phyloP scores from a whole-genome alignment of 2,329 filamentous ascomycete species.

The Sporothrix dimorphospora region DNA sequence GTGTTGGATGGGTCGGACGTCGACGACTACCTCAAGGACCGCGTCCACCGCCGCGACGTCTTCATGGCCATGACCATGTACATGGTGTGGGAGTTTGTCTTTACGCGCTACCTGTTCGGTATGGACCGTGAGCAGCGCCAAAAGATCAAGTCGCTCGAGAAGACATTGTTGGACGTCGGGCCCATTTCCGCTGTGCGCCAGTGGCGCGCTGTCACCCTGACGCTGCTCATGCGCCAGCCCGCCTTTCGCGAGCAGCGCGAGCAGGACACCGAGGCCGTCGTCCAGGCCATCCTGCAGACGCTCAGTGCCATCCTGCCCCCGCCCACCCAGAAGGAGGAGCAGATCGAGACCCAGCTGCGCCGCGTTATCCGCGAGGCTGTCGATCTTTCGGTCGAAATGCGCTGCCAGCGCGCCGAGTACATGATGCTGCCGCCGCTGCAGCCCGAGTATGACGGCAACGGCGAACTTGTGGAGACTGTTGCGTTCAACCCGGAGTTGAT shows the following conservation, averaged over 20 bases:
- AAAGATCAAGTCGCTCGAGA: constrained; percentile 95
- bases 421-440: constrained; percentile 96
- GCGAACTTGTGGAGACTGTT: constrained; percentile 84
- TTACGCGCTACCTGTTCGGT: constrained; percentile 95
- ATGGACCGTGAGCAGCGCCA: constrained; percentile 98
- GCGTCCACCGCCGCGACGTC: constrained; percentile 84
- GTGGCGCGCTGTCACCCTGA: constrained; percentile 95
- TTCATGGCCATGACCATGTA: constrained; percentile 99
- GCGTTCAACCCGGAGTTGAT: constrained; percentile 91
- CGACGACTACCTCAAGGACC: constrained; percentile 82
- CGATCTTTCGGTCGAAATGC: constrained; percentile 93
- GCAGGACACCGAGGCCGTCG: constrained; percentile 93
- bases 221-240: constrained; percentile 77
- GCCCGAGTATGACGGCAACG: constrained; percentile 92
- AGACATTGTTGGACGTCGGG: constrained; percentile 85
- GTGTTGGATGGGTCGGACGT: constrained; percentile 94
- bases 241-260: constrained; percentile 82
- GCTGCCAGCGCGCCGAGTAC: constrained; percentile 93
- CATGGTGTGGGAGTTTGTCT: constrained; percentile 99
- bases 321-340: constrained; percentile 75
- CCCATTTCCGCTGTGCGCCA: constrained; percentile 87
- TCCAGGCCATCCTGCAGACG: constrained; percentile 84
- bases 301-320: constrained; percentile 85
- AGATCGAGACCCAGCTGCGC: constrained; percentile 81
- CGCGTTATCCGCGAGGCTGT: constrained; percentile 89